Evolutionary conservation across 1,284 basidiomycete genomes (phyloP).

Genomic region (Cryptococcus depauperatus): DNA sequence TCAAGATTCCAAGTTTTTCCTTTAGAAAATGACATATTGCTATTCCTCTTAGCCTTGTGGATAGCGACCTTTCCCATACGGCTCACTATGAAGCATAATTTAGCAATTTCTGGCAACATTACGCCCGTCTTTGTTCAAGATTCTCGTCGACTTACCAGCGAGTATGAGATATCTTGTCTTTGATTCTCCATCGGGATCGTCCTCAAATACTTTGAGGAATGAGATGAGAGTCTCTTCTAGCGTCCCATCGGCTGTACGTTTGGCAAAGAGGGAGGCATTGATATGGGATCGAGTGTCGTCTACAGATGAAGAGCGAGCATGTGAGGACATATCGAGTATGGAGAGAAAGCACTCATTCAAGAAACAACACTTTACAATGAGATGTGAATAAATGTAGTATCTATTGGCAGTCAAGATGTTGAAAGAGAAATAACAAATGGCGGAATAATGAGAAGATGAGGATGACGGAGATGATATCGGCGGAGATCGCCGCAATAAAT

Average conservation of each 20-base stretch:
- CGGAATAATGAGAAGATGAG: too few relatives aligned
- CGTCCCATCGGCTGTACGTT: slow-evolving; percentile 52
- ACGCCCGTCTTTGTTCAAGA: too few relatives aligned
- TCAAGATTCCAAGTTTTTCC: slow-evolving; percentile 92
- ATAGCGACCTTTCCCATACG: slow-evolving; percentile 62
- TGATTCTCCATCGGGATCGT: slow-evolving; percentile 42
- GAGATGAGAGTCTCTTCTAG: slow-evolving; percentile 70
- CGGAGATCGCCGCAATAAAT: too few relatives aligned
- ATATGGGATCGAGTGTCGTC: slow-evolving; percentile 53
- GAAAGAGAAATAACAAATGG: too few relatives aligned
- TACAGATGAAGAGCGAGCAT: slow-evolving; percentile 10
- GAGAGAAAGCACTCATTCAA: too few relatives aligned
- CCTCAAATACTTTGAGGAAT: slow-evolving; percentile 84
- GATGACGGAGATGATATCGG: too few relatives aligned
- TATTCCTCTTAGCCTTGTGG: slow-evolving; percentile 94
- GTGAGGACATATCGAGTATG: background rate
- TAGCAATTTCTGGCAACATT: background rate
- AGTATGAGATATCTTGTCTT: slow-evolving; percentile 82
- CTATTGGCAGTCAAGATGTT: too few relatives aligned
- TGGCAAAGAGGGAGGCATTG: slow-evolving; percentile 71
- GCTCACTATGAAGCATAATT: background rate
- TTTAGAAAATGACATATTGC: slow-evolving; percentile 89
- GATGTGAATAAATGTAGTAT: too few relatives aligned
- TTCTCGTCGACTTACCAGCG: slow-evolving; percentile 70
- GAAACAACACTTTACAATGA: too few relatives aligned